phyloP scores from a whole-genome alignment of 75 land plant genomes.

The Cupressus sempervirens region DNA sequence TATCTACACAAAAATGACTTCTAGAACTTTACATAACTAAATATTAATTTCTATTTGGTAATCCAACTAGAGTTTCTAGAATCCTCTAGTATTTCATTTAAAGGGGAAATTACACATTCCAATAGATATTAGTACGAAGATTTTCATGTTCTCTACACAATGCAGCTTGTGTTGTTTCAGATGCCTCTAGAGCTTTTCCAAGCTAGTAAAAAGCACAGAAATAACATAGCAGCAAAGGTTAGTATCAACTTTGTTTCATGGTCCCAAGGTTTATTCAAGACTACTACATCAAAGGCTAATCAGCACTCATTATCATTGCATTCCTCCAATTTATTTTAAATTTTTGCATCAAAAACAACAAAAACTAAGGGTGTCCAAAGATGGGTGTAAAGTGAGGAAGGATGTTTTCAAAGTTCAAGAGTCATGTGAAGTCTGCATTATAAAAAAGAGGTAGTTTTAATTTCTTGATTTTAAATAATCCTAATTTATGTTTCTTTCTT shows the following conservation, averaged over 20 bases:
- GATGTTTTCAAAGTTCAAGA: too few species aligned
- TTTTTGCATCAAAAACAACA: background rate
- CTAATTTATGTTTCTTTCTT: too few species aligned
- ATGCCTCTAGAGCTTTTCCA: constrained; percentile 66
- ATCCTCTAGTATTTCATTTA: too few species aligned
- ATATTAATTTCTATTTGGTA: too few species aligned
- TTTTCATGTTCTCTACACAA: constrained; percentile 65
- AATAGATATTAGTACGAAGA: constrained; percentile 42
- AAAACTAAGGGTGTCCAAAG: background rate
- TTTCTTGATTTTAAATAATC: too few species aligned
- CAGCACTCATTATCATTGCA: background rate
- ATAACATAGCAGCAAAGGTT: background rate
- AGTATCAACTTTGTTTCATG: background rate
- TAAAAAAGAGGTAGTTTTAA: too few species aligned
- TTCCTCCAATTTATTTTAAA: background rate
- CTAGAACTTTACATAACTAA: too few species aligned
- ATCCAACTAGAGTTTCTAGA: too few species aligned
- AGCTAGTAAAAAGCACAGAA: constrained; percentile 36
- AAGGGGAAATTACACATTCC: too few species aligned
- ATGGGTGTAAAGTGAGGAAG: background rate
- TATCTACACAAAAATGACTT: too few species aligned
- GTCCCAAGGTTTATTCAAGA: background rate
- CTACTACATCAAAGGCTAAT: background rate
- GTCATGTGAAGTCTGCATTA: too few species aligned
- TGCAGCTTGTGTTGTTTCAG: constrained; percentile 72